Evolutionary conservation across 2,329 filamentous ascomycete genomes (phyloP).

Genomic region (Venturia nashicola): DNA sequence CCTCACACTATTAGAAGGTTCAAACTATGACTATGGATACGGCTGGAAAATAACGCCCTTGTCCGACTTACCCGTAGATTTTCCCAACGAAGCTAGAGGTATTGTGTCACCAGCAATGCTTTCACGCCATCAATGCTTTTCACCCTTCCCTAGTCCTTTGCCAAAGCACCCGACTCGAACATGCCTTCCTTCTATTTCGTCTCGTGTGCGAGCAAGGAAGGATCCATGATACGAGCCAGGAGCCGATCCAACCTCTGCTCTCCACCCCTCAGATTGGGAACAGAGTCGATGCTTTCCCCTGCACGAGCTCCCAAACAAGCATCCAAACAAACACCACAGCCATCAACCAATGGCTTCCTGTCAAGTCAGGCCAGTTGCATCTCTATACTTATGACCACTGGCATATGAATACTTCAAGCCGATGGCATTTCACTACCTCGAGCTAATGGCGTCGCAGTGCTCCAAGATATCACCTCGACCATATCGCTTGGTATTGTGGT

Average conservation of each 20-base stretch:
- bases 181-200: background rate
- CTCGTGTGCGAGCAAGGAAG: background rate
- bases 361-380: background rate
- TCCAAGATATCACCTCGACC: background rate
- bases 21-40: background rate
- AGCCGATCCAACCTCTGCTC: background rate
- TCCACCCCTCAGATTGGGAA: too few relatives aligned
- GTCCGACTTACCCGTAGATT: background rate
- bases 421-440: background rate
- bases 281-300: too few relatives aligned
- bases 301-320: too few relatives aligned
- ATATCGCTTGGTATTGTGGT: background rate
- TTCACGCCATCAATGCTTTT: background rate
- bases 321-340: too few relatives aligned
- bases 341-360: background rate
- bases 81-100: background rate
- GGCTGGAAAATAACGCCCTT: background rate
- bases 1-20: background rate
- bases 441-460: background rate
- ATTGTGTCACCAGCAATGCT: background rate
- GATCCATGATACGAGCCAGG: background rate
- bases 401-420: background rate
- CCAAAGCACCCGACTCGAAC: background rate
- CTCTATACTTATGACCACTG: background rate
- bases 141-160: background rate